These are phyloP conservation scores for Hypoxylon perforatum DNA, from an alignment of 495 filamentous ascomycete species.

Conservation along the genomic window DNA sequence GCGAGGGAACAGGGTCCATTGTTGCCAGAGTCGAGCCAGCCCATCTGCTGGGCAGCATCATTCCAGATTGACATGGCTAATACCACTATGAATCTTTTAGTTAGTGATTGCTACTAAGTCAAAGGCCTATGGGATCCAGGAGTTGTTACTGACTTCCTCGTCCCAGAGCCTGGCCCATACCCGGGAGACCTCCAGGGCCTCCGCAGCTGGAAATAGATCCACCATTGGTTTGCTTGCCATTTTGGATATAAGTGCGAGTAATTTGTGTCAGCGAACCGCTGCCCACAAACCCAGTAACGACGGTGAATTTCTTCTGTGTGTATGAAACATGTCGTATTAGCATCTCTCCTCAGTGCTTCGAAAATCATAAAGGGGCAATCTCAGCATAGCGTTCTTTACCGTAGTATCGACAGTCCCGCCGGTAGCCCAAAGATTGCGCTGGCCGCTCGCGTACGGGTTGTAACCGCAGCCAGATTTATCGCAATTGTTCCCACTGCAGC, in stretches of 20 bases:
- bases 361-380: too few species aligned
- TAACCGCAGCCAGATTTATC: constrained; percentile 68
- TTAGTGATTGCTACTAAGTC: constrained; percentile 56
- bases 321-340: too few species aligned
- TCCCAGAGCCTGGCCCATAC: constrained; percentile 43
- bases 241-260: constrained; percentile 64
- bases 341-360: too few species aligned
- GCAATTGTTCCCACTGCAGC: constrained; percentile 59
- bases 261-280: constrained; percentile 63
- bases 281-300: constrained; percentile 69
- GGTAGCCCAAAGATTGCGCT: constrained; percentile 62
- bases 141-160: constrained; percentile 47
- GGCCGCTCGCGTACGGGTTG: constrained; percentile 67
- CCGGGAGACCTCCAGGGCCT: constrained; percentile 37
- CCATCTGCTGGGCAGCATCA: constrained; percentile 42
- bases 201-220: constrained; percentile 30
- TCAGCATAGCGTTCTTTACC: too few species aligned
- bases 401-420: constrained; percentile 64
- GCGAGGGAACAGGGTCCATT: constrained; percentile 64
- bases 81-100: constrained; percentile 29
- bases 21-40: constrained; percentile 47
- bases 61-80: constrained; percentile 46
- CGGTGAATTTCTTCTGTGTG: constrained; percentile 63
- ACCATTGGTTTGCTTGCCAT: constrained; percentile 48
- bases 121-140: constrained; percentile 61